Base-by-base conservation (phyloP, 148 eudicot species). In the Cornus florida region DNA sequence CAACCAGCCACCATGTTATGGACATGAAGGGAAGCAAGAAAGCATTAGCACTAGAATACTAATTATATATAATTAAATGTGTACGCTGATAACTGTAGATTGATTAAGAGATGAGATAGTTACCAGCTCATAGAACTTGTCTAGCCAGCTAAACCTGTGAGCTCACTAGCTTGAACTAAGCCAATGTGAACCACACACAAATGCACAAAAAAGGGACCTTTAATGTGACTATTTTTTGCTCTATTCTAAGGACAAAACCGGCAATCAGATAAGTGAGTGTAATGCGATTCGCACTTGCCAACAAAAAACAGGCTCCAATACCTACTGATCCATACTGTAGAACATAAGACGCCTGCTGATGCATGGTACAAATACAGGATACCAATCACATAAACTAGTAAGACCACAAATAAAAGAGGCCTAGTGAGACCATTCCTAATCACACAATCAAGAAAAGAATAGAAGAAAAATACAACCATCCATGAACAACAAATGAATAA, bases 361-460 rank as follows among this genome's bases (percentile, higher is more conserved):
- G 13, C 57, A 71, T 41, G 10, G 53, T 1, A 28, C 73, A n/a
- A 71, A n/a, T 43, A 71, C 73, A 43, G 6, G 33, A 22, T 39
- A 53, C 64, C 64, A 24, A 50, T 31, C 16, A 43, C 12, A 71
- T 10, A 11, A 43, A 22, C 20, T 28, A 71, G 2, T 50, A 57
- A 56, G 28, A 57, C 35, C 7, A 57, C 22, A 60, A 11, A 73
- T 41, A n/a, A 46, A 73, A 73, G 32, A 14, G 59, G 17, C 4
- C n/a, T 17, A 17, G 23, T 62, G 22, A 19, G 17, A 62, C 24
- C 24, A 39, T 41, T 17, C 17, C 65, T 50, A 56, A 24, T 2
- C 33, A 73, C 17, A 57, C 64, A 5, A 28, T 28, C 56, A 46
- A 81, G 57, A 20, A 80, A 32, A 24, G 32, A 53, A 57, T 70